Evolutionary conservation across 495 filamentous ascomycete species (phyloP).

Genomic region (Pyrenopolyporus hunteri): DNA sequence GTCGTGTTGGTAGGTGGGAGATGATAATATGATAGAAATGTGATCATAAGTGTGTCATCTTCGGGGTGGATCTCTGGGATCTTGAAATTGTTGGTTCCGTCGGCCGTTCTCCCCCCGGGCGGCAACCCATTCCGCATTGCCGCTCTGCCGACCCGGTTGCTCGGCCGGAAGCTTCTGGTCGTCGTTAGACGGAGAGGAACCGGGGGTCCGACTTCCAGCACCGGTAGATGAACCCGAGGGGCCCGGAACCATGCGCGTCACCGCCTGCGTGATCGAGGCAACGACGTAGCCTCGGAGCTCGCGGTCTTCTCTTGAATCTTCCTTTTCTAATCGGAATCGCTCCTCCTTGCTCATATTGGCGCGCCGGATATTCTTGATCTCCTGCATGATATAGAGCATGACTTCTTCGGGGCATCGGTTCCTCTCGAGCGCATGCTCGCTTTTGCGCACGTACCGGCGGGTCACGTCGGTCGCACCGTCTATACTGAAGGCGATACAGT

Average conservation of each 20-base stretch:
- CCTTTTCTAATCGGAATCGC: conserved; percentile 80
- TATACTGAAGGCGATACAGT: conserved; percentile 95
- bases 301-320: conserved; percentile 83
- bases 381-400: conserved; percentile 82
- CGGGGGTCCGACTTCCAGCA: conserved; percentile 17
- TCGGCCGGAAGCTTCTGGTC: conserved; percentile 60
- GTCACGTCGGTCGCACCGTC: conserved; percentile 97
- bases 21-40: background rate
- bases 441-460: conserved; percentile 88
- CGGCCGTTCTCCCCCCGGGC: conserved; percentile 62
- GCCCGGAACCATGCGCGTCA: conserved; percentile 53
- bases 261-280: conserved; percentile 67
- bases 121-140: conserved; percentile 67
- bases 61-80: conserved; percentile 41
- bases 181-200: conserved; percentile 39
- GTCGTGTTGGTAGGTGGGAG: conserved; percentile 10
- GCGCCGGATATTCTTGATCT: conserved; percentile 83
- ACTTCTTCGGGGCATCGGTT: conserved; percentile 84
- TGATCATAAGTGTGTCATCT: conserved; percentile 4
- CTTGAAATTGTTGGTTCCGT: conserved; percentile 46
- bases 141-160: conserved; percentile 63
- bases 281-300: conserved; percentile 82
- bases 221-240: conserved; percentile 32
- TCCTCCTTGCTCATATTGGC: conserved; percentile 80
- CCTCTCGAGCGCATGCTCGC: conserved; percentile 73